Base-by-base conservation (phyloP, 495 filamentous ascomycete genomes). In the Aspergillus funiculosus region DNA sequence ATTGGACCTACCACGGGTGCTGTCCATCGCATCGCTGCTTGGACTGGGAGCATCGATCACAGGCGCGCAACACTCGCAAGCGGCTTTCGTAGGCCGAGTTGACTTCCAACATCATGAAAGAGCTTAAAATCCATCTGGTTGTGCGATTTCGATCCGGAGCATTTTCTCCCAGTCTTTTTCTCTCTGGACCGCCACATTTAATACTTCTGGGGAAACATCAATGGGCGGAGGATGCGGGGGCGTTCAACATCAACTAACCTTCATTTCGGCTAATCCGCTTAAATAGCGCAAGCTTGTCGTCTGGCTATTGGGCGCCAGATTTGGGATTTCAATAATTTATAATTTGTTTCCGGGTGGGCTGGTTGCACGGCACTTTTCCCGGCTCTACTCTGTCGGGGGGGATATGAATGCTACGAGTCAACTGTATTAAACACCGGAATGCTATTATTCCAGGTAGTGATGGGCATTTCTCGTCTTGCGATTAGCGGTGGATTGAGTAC, bases 21-120 rank as follows among this genome's bases (percentile, higher is more conserved):
- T 38, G 32, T 6, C 43, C 43, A 14, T 46, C 43, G 22, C 43
- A 46, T 11, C 43, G 43, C 13, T 46, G 43, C 24, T 46, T 46
- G 4, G 43, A 46, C 25, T 46, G 43, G 9, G 43, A 46, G 43
- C 43, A 46, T 17, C 43, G 43, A 15, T 46, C 43, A 26, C 43
- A 46, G 8, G 43, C 43, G 6, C 43, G 43, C 43, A 46, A 21
- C 10, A 46, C 43, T 14, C 43, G 43, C 32, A 46, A 24, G 1
- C 43, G 43, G 17, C 24, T 46, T 19, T 46, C 43, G 32, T 35
- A 26, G 10, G 15, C 25, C 4, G 24, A 6, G 6, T 28, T 29
- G 32, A 19, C 24, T 10, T 46, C 43, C 9, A 46, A 11, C 24
- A 46, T 46, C 10, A 20, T 13, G 24, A 18, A 26, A 38, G 20